A percentile compares a stretch with the other conserved stretches of the same genome.
These are phyloP conservation scores for Myriosclerotinia duriaeana DNA, from an alignment of 2,329 filamentous ascomycete genomes.

Conservation along the genomic window DNA sequence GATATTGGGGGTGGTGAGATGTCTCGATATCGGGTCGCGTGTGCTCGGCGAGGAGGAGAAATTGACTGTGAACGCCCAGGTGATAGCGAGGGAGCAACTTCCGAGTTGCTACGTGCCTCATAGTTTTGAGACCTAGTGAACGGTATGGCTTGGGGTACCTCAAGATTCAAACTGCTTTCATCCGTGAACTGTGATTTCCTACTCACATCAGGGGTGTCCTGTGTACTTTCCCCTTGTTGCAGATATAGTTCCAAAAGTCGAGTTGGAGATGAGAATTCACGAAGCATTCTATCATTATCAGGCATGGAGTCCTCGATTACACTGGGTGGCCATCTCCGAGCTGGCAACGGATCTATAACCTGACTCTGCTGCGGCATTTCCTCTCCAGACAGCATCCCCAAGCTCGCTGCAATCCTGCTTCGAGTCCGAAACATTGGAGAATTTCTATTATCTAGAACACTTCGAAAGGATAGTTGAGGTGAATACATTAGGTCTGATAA, in stretches of 20 bases:
- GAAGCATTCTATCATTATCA: constrained; percentile 40
- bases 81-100: neutral
- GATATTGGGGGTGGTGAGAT: neutral
- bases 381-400: neutral
- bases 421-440: constrained; percentile 35
- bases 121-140: neutral
- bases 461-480: constrained; percentile 36
- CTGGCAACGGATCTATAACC: neutral
- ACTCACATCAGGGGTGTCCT: constrained; percentile 29
- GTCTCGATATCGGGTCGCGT: neutral
- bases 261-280: constrained; percentile 49
- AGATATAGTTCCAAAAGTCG: constrained; percentile 52
- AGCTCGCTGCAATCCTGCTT: neutral
- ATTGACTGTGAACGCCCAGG: neutral
- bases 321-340: constrained; percentile 49
- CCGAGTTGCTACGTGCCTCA: neutral
- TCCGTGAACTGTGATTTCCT: constrained; percentile 7
- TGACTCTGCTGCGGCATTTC: neutral
- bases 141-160: constrained; percentile 7
- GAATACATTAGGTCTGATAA: constrained; percentile 24
- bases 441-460: constrained; percentile 36
- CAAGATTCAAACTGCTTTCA: constrained; percentile 15
- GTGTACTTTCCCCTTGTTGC: constrained; percentile 41
- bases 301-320: constrained; percentile 57
- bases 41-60: neutral